phyloP scores from a whole-genome alignment of 2,329 filamentous ascomycete species.

The Akanthomyces muscarius region DNA sequence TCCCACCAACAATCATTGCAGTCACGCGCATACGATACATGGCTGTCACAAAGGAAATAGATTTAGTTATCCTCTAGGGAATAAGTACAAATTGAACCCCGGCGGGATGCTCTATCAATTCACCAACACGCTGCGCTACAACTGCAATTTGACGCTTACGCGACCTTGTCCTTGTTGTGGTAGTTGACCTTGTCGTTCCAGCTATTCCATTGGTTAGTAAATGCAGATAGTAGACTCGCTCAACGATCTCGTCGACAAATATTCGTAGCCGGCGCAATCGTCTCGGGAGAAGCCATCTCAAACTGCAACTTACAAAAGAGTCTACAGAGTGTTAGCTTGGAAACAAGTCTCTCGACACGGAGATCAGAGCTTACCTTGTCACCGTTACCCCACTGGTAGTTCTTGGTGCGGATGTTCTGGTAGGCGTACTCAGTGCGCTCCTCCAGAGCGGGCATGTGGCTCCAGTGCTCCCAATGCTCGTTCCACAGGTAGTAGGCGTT shows the following conservation, averaged over 20 bases:
- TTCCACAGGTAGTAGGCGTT: slow-evolving; percentile 92
- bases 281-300: not conserved
- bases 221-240: not conserved
- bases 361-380: slow-evolving; percentile 66
- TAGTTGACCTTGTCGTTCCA: slow-evolving; percentile 97
- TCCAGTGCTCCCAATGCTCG: slow-evolving; percentile 96
- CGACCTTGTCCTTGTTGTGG: slow-evolving; percentile 83
- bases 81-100: slow-evolving; percentile 31
- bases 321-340: slow-evolving; percentile 41
- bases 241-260: not conserved
- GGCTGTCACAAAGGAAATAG: slow-evolving; percentile 18
- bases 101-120: slow-evolving; percentile 28
- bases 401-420: slow-evolving; percentile 97
- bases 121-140: slow-evolving; percentile 22
- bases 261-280: not conserved
- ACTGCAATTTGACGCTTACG: slow-evolving; percentile 32
- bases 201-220: slow-evolving; percentile 46
- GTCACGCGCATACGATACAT: not conserved
- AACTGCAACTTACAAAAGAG: slow-evolving; percentile 56
- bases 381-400: slow-evolving; percentile 91
- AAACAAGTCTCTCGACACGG: not conserved
- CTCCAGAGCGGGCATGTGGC: slow-evolving; percentile 78
- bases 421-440: slow-evolving; percentile 92
- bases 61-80: slow-evolving; percentile 31
- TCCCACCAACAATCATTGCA: not conserved